Evolutionary conservation across 2,329 filamentous ascomycete species (phyloP).

Genomic region (Stachybotrys echinatus): DNA sequence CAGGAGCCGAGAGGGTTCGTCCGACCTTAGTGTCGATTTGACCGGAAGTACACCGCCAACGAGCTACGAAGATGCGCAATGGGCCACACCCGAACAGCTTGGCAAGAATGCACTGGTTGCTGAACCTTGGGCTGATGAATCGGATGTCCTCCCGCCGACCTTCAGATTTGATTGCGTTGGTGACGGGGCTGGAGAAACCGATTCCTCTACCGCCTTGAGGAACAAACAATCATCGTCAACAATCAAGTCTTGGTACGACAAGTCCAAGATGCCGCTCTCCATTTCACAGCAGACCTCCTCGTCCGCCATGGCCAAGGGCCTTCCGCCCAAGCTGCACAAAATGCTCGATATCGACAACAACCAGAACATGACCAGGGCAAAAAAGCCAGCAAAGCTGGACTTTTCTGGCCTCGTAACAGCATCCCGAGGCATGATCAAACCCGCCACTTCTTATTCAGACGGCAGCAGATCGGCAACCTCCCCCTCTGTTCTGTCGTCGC

Average conservation of each 20-base stretch:
- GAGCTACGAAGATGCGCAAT: conserved; percentile 13
- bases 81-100: not conserved
- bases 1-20: conserved; percentile 35
- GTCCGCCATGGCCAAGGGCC: conserved; percentile 52
- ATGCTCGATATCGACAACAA: conserved; percentile 40
- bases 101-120: not conserved
- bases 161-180: conserved; percentile 12
- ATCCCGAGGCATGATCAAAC: conserved; percentile 20
- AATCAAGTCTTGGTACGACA: conserved; percentile 53
- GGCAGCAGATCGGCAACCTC: conserved; percentile 21
- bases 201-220: conserved; percentile 35
- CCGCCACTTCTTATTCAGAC: conserved; percentile 15
- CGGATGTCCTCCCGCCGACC: conserved; percentile 35
- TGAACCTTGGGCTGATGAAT: conserved; percentile 38
- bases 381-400: conserved; percentile 45
- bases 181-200: conserved; percentile 12
- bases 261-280: conserved; percentile 48
- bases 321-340: conserved; percentile 40
- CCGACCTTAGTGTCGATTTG: conserved; percentile 38
- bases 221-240: conserved; percentile 49
- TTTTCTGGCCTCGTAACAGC: conserved; percentile 37
- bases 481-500: conserved; percentile 35
- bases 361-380: conserved; percentile 17
- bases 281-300: conserved; percentile 55
- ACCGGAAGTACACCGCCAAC: conserved; percentile 34